These are phyloP conservation scores for Suillus hirtellus DNA, from an alignment of 768 basidiomycete species.

Conservation along the genomic window DNA sequence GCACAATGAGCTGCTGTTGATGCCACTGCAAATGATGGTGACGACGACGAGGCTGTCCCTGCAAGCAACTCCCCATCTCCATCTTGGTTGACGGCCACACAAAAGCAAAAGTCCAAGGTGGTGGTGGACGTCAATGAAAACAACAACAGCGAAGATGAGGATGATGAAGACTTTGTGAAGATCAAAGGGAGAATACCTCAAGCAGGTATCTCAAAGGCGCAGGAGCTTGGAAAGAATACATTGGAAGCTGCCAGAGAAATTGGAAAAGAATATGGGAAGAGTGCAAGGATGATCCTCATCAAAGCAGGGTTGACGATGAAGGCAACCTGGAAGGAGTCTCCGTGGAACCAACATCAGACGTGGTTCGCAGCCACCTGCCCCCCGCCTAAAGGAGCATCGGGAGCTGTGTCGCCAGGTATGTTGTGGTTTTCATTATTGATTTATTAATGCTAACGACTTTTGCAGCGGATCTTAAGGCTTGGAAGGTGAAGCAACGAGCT, in stretches of 20 bases:
- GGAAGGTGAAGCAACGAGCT: neutral
- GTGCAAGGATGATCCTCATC: slow-evolving; percentile 1
- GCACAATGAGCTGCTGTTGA: neutral
- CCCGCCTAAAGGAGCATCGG: neutral
- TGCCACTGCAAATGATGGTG: neutral
- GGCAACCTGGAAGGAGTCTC: slow-evolving; percentile 2
- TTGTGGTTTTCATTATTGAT: neutral
- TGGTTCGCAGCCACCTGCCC: neutral
- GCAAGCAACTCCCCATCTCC: neutral
- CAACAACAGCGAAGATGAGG: neutral
- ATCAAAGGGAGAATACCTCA: neutral
- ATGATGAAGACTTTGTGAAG: neutral
- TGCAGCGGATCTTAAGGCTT: slow-evolving; percentile 1
- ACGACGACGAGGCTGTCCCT: neutral
- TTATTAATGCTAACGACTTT: neutral
- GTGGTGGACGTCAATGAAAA: neutral
- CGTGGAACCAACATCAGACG: neutral
- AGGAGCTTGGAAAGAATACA: neutral
- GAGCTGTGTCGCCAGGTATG: neutral
- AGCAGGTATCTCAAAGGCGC: neutral
- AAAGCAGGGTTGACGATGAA: slow-evolving; percentile 3
- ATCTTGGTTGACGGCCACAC: neutral
- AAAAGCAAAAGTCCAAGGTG: slow-evolving; percentile 1
- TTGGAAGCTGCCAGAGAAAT: neutral
- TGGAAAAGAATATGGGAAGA: neutral